Conservation (phyloP, 805 yeast genomes). For the Scheffersomyces lignosus region DNA sequence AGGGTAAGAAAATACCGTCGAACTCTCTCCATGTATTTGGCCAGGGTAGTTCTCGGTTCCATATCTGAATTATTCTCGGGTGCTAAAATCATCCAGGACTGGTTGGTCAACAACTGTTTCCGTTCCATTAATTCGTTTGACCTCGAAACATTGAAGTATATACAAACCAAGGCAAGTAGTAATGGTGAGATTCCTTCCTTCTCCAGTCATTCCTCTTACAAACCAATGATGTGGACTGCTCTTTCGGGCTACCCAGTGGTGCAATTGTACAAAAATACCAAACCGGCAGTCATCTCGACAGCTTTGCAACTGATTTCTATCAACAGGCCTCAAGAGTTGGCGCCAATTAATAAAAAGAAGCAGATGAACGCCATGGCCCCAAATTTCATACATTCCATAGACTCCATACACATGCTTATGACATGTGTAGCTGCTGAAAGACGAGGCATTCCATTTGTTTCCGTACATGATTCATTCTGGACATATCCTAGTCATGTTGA, state of each 20-base stretch:
- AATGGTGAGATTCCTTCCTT: conserved; percentile 14
- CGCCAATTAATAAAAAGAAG: conserved; percentile 27
- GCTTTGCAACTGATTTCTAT: conserved; percentile 22
- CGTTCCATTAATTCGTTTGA: conserved; percentile 31
- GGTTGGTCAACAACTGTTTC: conserved; percentile 32
- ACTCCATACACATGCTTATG: conserved; percentile 39
- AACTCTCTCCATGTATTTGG: conserved; percentile 15
- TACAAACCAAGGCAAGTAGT: background rate
- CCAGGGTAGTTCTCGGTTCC: conserved; percentile 22
- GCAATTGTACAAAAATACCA: conserved; percentile 30
- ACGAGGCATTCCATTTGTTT: conserved; percentile 27
- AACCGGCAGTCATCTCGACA: conserved; percentile 14
- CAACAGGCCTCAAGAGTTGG: conserved; percentile 15
- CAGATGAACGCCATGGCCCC: conserved; percentile 43
- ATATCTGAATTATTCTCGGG: conserved; percentile 31
- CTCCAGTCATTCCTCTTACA: conserved; percentile 17
- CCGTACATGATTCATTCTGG: conserved; percentile 48
- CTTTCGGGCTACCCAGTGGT: conserved; percentile 42
- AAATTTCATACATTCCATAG: conserved; percentile 44
- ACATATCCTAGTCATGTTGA: conserved; percentile 36
- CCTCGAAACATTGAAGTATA: conserved; percentile 9
- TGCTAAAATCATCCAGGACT: conserved; percentile 33
- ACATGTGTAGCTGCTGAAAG: conserved; percentile 27
- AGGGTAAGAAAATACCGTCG: background rate
- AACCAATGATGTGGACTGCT: conserved; percentile 45